Conservation (phyloP, 768 basidiomycete genomes). For the Hysterangium stoloniferum region DNA sequence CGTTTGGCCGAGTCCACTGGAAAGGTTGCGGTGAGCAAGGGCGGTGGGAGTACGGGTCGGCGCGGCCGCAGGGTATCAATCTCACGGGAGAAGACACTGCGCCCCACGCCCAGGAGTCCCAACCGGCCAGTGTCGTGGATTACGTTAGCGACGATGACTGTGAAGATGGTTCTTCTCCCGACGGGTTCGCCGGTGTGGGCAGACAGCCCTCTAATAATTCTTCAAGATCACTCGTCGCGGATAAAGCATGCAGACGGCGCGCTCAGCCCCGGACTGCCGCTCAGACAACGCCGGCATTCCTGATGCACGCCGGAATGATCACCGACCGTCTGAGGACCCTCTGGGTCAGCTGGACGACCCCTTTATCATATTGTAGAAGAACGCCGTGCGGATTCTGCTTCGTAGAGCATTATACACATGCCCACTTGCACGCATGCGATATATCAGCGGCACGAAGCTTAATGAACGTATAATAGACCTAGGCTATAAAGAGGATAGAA, state of each 20-base stretch:
- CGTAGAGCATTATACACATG: constrained; percentile 92
- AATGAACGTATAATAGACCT: constrained; percentile 98
- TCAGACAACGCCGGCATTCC: constrained; percentile 68
- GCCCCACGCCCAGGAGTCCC: constrained; percentile 4
- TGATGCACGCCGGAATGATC: constrained; percentile 39
- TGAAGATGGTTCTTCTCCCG: constrained; percentile 19
- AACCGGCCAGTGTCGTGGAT: background rate
- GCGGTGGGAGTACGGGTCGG: constrained; percentile 55
- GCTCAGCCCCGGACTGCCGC: constrained; percentile 47
- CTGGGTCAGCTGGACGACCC: constrained; percentile 61
- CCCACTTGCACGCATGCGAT: constrained; percentile 83
- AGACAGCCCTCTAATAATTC: constrained; percentile 9
- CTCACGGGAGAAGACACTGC: constrained; percentile 36
- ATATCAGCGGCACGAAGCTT: constrained; percentile 95
- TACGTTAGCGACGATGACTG: constrained; percentile 24
- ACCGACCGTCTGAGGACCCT: constrained; percentile 60
- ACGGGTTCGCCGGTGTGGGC: constrained; percentile 6
- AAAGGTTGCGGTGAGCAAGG: constrained; percentile 88
- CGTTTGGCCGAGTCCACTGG: constrained; percentile 66
- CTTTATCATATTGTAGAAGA: constrained; percentile 33
- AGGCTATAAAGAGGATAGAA: constrained; percentile 92
- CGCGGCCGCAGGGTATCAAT: constrained; percentile 40
- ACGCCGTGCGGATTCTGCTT: constrained; percentile 95
- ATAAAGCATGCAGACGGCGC: background rate
- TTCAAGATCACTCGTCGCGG: background rate